A percentile compares a stretch with the other conserved stretches of the same genome.
Evolutionary conservation across 2,329 filamentous ascomycete species (phyloP).

Genomic region (Orbilia ellipsospora): DNA sequence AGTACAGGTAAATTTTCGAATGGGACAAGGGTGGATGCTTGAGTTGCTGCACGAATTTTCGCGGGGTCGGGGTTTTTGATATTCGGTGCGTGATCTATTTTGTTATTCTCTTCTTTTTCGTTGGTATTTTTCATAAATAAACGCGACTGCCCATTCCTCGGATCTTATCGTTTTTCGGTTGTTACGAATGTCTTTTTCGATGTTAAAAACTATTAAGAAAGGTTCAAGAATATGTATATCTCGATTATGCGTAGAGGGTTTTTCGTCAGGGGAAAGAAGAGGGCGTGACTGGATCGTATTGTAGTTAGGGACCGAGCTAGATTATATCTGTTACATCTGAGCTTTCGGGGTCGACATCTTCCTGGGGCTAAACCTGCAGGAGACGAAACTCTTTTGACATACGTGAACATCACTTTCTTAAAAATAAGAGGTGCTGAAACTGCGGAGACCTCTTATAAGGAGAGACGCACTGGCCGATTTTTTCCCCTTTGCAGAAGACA

Average conservation of each 20-base stretch:
- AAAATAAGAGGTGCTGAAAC: conserved; percentile 54
- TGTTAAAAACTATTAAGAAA: neutral
- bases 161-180: conserved; percentile 9
- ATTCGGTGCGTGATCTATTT: neutral
- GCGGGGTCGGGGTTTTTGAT: neutral
- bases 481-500: conserved; percentile 24
- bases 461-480: conserved; percentile 35
- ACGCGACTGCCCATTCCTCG: conserved; percentile 26
- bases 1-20: neutral
- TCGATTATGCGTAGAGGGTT: neutral
- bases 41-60: conserved; percentile 22
- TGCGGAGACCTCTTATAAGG: conserved; percentile 54
- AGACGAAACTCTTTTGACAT: conserved; percentile 55
- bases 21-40: conserved; percentile 23
- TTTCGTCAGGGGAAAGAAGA: conserved; percentile 6
- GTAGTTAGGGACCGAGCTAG: conserved; percentile 14
- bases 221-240: neutral
- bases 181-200: conserved; percentile 15
- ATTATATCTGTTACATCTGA: conserved; percentile 51
- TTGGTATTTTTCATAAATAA: conserved; percentile 30
- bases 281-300: conserved; percentile 2
- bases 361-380: conserved; percentile 49
- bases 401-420: conserved; percentile 48
- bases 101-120: conserved; percentile 5
- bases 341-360: conserved; percentile 46